Conservation (phyloP, 352 stramenopile species). For the Phytophthora lateralis region DNA sequence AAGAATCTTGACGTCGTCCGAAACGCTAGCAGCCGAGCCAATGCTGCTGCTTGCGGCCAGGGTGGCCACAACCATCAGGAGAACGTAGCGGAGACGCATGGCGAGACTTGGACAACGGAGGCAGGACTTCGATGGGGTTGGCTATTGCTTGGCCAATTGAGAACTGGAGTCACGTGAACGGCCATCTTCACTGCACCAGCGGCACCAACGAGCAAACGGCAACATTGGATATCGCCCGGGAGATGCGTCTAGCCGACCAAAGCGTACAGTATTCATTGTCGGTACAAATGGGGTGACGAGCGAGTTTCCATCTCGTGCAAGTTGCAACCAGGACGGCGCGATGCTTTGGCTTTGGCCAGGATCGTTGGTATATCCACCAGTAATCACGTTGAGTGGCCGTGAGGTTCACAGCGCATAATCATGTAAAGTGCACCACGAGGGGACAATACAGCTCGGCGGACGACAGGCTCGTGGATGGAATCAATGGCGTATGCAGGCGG, state of each 20-base stretch:
- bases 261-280: neutral
- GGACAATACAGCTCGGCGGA: slow-evolving; percentile 3
- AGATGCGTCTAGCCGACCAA: neutral
- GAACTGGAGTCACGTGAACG: slow-evolving; percentile 3
- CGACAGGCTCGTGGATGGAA: neutral
- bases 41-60: slow-evolving; percentile 4
- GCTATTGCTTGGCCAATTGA: slow-evolving; percentile 1
- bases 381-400: no score
- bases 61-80: slow-evolving; percentile 5
- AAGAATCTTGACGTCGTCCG: neutral
- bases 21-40: neutral
- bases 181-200: neutral
- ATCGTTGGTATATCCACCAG: no score
- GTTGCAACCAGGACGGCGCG: neutral
- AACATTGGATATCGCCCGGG: neutral
- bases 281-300: neutral
- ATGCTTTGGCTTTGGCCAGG: no score
- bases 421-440: slow-evolving; percentile 3
- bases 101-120: neutral
- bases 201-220: neutral
- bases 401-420: no score
- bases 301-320: slow-evolving; percentile 3
- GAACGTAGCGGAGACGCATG: slow-evolving; percentile 18
- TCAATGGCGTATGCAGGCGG: no score
- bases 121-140: neutral